Evolutionary conservation across 2,329 filamentous ascomycete species (phyloP), one percentile per base, ranked within the genome.

Genomic region (Verticillium tricorpus): DNA sequence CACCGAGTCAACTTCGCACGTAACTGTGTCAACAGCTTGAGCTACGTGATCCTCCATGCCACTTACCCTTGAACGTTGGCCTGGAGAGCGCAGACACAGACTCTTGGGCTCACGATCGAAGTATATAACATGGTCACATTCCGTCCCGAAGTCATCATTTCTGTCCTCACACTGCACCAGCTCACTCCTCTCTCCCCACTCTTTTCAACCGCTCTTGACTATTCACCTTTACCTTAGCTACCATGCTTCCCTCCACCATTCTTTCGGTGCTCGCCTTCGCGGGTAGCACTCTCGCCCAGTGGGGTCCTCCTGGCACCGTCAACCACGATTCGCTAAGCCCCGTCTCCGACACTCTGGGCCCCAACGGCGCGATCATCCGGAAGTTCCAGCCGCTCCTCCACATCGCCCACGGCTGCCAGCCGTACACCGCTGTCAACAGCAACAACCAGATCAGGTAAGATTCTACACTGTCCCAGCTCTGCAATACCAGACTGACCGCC

Each of bases 321-420:
- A 31, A 39, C 39, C 58, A 59, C 58, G 58, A 59, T 40, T 54
- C 40, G 2, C 15, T 59, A n/a, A 54, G 35, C 34, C 58, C 58
- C 15, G 31, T 59, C 28, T n/a, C 19, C 31, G 58, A 59, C 34
- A 54, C 58, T 54, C 58, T 59, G 6, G 58, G 58, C 7, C 45
- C 58, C 40, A 59, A 59, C 34, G 45, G 58, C 28, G 32, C n/a
- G 15, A 39, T 59, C 19, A 59, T 59, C 31, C 28, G 50, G 19
- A 59, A 59, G 58, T 59, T 59, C 50, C 58, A 55, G 58, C 58
- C 63, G 1, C 52, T 56, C 2, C 63, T 65, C 7, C 62, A 64
- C 22, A 59, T 64, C 15, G 56, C 61, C 45, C 58, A 59, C 50
- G 58, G 58, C 45, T 59, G 58, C 39, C 58, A 59, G 58, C 58